These are phyloP conservation scores for Pelargonium fulgidum DNA, from an alignment of 441 rosid species.

Conservation along the genomic window DNA sequence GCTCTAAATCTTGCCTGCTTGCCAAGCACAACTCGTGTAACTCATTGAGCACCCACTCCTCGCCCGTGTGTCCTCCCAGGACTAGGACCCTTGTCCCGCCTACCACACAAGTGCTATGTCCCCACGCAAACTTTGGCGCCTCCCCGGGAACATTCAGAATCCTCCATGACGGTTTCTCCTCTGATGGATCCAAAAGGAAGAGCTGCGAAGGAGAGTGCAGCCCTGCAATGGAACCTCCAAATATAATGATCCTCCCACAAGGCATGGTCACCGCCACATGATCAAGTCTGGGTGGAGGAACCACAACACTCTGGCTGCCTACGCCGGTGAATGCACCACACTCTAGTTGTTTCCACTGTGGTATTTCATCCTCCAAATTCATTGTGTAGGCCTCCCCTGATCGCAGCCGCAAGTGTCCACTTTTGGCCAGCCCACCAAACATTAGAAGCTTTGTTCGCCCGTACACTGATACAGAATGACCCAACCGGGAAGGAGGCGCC, in stretches of 20 bases:
- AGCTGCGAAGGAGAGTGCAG: constrained; percentile 90
- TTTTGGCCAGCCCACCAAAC: constrained; percentile 93
- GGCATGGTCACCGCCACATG: constrained; percentile 90
- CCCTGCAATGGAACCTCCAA: constrained; percentile 96
- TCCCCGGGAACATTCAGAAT: constrained; percentile 75
- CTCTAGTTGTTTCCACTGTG: constrained; percentile 73
- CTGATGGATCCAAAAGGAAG: constrained; percentile 81
- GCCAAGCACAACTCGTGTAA: constrained; percentile 75
- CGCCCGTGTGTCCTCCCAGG: constrained; percentile 92
- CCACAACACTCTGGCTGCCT: constrained; percentile 71
- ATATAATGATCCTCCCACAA: constrained; percentile 75
- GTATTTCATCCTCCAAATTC: constrained; percentile 87
- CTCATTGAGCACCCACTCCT: constrained; percentile 94
- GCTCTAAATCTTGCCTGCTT: constrained; percentile 20
- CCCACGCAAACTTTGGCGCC: constrained; percentile 94
- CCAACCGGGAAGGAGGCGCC: constrained; percentile 90
- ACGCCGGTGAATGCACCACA: constrained; percentile 86
- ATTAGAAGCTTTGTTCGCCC: constrained; percentile 81
- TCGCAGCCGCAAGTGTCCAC: constrained; percentile 76
- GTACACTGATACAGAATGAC: constrained; percentile 79
- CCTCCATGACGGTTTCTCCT: constrained; percentile 91
- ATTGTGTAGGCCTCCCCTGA: constrained; percentile 90
- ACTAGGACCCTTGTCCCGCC: constrained; percentile 87
- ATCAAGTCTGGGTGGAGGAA: constrained; percentile 89
- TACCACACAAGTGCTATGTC: constrained; percentile 91